Conservation (phyloP, 805 yeast genomes). For the Henningerozyma blattae region DNA sequence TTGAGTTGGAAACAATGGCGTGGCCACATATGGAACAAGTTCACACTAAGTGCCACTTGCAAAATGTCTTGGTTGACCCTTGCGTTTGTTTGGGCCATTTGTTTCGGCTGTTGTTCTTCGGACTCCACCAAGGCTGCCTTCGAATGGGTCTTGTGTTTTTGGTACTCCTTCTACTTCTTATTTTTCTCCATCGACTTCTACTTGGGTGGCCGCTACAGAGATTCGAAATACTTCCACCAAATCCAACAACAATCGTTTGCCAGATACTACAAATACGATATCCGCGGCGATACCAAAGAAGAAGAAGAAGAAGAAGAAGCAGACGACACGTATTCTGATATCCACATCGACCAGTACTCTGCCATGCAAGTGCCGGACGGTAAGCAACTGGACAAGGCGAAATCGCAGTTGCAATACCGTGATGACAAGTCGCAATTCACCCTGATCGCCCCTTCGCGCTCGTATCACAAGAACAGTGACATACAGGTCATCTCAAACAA, state of each 20-base stretch:
- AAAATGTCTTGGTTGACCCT: slow-evolving; percentile 55
- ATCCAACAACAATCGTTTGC: slow-evolving; percentile 17
- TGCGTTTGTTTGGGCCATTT: slow-evolving; percentile 57
- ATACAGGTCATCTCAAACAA: too few species aligned
- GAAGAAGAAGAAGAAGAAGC: too few species aligned
- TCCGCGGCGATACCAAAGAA: too few species aligned
- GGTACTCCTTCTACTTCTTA: slow-evolving; percentile 62
- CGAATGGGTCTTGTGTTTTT: slow-evolving; percentile 84
- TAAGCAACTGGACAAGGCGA: too few species aligned
- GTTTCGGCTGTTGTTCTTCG: slow-evolving; percentile 41
- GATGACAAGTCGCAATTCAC: too few species aligned
- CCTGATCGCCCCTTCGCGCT: too few species aligned
- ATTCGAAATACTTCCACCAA: slow-evolving; percentile 20
- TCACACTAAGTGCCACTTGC: slow-evolving; percentile 35
- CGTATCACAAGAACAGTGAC: too few species aligned
- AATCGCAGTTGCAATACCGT: too few species aligned
- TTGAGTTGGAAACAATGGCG: slow-evolving; percentile 23
- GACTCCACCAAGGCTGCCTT: slow-evolving; percentile 47
- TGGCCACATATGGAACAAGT: slow-evolving; percentile 29
- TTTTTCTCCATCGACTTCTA: slow-evolving; percentile 58
- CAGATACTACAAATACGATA: slow-evolving; percentile 20
- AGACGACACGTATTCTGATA: too few species aligned
- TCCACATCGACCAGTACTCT: too few species aligned
- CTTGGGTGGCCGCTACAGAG: slow-evolving; percentile 38
- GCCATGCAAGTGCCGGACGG: too few species aligned